A percentile compares a stretch with the other conserved stretches of the same genome.
Evolutionary conservation across 176 grass and related monocot species (phyloP).

Genomic region (Carex cristatella): DNA sequence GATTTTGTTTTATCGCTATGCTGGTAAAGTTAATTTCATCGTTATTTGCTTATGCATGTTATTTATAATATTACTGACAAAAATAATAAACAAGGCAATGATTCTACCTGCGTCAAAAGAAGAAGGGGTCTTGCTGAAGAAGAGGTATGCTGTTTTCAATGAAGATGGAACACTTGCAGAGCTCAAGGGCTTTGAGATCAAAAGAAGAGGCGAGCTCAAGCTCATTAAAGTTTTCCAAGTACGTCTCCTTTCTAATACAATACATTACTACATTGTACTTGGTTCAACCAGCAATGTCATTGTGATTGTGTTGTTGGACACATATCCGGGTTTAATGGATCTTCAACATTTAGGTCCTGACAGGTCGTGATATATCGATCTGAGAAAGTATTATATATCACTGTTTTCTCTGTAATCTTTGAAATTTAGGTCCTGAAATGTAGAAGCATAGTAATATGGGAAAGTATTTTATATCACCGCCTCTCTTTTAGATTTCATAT

Average conservation of each 20-base stretch:
- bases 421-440: not conserved
- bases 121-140: slow-evolving; percentile 95
- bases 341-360: not conserved
- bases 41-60: slow-evolving; percentile 9
- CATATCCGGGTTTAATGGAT: not conserved
- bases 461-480: not conserved
- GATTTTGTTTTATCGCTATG: slow-evolving; percentile 15
- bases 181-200: slow-evolving; percentile 99
- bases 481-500: not conserved
- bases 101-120: slow-evolving; percentile 97
- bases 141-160: slow-evolving; percentile 99
- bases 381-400: not conserved
- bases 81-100: slow-evolving; percentile 62
- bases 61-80: slow-evolving; percentile 21
- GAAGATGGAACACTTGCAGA: slow-evolving; percentile 96
- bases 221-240: slow-evolving; percentile 99
- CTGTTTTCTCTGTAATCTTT: not conserved
- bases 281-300: not conserved
- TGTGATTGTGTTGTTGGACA: not conserved
- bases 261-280: not conserved
- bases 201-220: slow-evolving; percentile 98
- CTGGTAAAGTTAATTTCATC: slow-evolving; percentile 1
- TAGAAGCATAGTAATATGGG: slow-evolving; percentile 2
- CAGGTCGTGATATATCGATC: not conserved
- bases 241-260: slow-evolving; percentile 29